Conservation (phyloP, 2,329 filamentous ascomycete genomes). For the Pyrenophora teres region DNA sequence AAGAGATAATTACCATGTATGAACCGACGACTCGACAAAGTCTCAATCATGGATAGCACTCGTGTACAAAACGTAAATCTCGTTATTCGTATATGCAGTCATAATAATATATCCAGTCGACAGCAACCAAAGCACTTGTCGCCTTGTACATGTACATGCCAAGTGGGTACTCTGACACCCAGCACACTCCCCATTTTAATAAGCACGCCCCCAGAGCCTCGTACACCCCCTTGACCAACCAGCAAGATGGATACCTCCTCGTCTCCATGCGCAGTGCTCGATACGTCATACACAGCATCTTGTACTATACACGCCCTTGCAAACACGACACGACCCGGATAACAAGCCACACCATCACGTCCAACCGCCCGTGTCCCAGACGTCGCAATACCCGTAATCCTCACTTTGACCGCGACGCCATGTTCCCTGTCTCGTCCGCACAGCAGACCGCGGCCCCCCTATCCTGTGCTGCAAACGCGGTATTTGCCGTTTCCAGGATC, state of each 20-base stretch:
- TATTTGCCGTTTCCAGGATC: constrained; percentile 53
- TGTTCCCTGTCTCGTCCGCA: constrained; percentile 31
- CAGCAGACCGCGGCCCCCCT: constrained; percentile 13
- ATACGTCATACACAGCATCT: constrained; percentile 19
- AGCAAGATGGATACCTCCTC: constrained; percentile 30
- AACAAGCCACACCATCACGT: constrained; percentile 22
- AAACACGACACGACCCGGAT: constrained; percentile 29
- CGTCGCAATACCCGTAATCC: background rate
- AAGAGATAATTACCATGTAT: no score
- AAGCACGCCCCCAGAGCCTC: constrained; percentile 22
- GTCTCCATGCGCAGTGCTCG: constrained; percentile 2
- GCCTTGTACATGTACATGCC: constrained; percentile 47
- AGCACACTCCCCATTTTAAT: constrained; percentile 37
- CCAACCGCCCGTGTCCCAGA: background rate
- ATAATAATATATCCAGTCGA: constrained; percentile 49
- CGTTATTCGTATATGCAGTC: constrained; percentile 15
- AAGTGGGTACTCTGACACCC: constrained; percentile 47
- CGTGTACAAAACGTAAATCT: no score
- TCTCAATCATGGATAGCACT: no score
- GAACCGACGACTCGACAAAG: no score
- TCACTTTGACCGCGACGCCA: constrained; percentile 30
- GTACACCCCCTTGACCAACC: constrained; percentile 33
- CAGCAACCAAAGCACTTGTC: constrained; percentile 48
- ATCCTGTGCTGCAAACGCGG: constrained; percentile 23
- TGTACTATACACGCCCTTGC: constrained; percentile 24